phyloP scores from a whole-genome alignment of 352 stramenopile species.

The Globisporangium rhizosaccharum region DNA sequence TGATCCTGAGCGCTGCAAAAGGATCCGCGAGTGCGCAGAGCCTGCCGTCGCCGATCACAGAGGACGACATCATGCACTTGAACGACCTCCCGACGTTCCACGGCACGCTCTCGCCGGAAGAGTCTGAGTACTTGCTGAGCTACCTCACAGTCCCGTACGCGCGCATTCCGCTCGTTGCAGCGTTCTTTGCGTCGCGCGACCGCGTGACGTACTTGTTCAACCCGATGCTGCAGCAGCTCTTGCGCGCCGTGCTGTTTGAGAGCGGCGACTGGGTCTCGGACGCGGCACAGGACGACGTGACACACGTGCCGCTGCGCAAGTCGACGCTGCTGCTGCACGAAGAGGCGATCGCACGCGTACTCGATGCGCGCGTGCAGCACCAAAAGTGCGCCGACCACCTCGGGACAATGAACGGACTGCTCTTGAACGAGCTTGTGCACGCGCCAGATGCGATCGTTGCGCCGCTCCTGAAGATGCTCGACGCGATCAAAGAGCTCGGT shows the following conservation, averaged over 20 bases:
- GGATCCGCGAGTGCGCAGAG: conserved; percentile 25
- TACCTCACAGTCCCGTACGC: conserved; percentile 99
- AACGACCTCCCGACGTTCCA: conserved; percentile 95
- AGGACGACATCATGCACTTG: conserved; percentile 98
- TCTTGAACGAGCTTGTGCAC: conserved; percentile 98
- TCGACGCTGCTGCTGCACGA: conserved; percentile 78
- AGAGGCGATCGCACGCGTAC: conserved; percentile 66
- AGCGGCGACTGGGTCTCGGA: conserved; percentile 80
- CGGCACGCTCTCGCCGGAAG: conserved; percentile 92
- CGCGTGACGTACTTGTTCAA: conserved; percentile 88
- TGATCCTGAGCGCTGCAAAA: conserved; percentile 53
- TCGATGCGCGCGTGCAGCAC: conserved; percentile 68
- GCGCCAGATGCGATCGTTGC: conserved; percentile 85
- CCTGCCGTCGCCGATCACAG: conserved; percentile 62
- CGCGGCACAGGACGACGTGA: conserved; percentile 54
- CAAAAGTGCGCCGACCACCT: conserved; percentile 87
- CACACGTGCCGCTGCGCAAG: conserved; percentile 74
- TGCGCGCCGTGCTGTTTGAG: conserved; percentile 88
- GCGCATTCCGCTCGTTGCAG: conserved; percentile 95
- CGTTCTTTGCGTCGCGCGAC: conserved; percentile 95
- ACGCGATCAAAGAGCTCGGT: conserved; percentile 74
- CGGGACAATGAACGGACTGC: conserved; percentile 93
- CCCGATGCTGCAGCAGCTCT: conserved; percentile 70
- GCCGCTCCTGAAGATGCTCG: conserved; percentile 77
- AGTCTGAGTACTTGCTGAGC: conserved; percentile 97